Evolutionary conservation across 495 filamentous ascomycete genomes (phyloP), one percentile per base, ranked within the genome.

Genomic region (Penicillium flavigenum): DNA sequence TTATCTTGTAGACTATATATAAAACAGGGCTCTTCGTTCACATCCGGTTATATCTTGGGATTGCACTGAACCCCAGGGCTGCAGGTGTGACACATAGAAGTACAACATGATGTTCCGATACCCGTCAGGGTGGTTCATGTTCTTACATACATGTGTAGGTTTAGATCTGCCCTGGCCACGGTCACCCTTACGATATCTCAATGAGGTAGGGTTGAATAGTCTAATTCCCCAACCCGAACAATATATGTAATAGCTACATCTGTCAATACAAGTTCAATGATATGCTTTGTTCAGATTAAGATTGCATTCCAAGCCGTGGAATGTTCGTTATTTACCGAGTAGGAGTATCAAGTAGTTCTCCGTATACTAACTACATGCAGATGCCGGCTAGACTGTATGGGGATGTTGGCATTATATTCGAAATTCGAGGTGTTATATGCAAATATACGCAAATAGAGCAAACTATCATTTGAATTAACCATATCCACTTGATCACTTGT

Each of bases 231-330:
- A 24, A 4, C 22, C 4, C 31, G 14, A 38, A 38, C 34, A 38
- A 38, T 16, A 38, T n/a, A 38, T 3, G 3, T 36, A 5, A 24
- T 24, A 36, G 12, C 11, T 36, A 36, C 5, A 16, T 16, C n/a
- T 5, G 16, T n/a, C 34, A 16, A 14, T 36, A 8, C 1, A 16
- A 16, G 34, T 36, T 16, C 12, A 32, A 32, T 32, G 34, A 36
- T 16, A 36, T 36, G 27, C 31, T 19, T 45, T 5, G 2, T 45
- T 24, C 22, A 22, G 16, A 4, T 8, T 41, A 1, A 41, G 36
- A 51, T 42, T 16, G 22, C 48, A 41, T 51, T 42, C 22, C 36
- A 41, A 26, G 12, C 36, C 10, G 24, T 42, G 24, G 49, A 51
- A 51, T 51, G 49, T 51, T 38, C 36, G 46, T 4, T 48, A 17